Evolutionary conservation across 176 grass and related monocot genomes (phyloP), one percentile per base, ranked within the genome.

Genomic region (Oryza brachyantha): DNA sequence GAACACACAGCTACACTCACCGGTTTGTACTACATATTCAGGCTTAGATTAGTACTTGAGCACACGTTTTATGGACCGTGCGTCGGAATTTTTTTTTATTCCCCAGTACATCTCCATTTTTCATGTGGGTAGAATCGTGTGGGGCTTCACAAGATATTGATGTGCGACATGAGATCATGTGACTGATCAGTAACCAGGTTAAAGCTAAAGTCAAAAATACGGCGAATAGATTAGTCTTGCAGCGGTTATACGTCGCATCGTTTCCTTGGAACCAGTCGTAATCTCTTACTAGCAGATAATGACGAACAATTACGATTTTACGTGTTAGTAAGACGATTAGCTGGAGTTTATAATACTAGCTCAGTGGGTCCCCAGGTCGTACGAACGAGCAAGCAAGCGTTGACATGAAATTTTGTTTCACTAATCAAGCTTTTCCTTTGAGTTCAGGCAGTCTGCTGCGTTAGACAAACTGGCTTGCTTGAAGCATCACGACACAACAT

Each of bases 221-320:
- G 34, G 67, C 17, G 1, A 19, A 17, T 60, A 29, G 1, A 31
- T 72, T 85, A 73, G 36, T 66, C 74, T 14, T 4, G 4, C 0
- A 16, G 68, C 80, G 25, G 80, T 79, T 79, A 69, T 54, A 79
- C 75, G 62, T 84, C 62, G 41, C 63, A 5, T 79, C 81, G 38
- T 3, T 17, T n/a, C 22, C 12, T 16, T 70, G 64, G 6, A 45
- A 39, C 32, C 19, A 42, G 7, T 55, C 36, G 17, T 73, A 50
- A 60, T 74, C 75, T 52, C 68, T 48, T 62, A n/a, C n/a, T n/a
- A 5, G 80, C 0, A 5, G 50, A 54, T 60, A 46, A 21, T 10
- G 63, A 67, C 61, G 46, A 39, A 10, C 48, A 36, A 17, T 52
- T 38, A 19, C 36, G 3, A 13, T 79, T 67, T 17, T 61, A 57